phyloP scores from a whole-genome alignment of 1,284 basidiomycete genomes.

The Cutaneotrichosporon sp. region DNA sequence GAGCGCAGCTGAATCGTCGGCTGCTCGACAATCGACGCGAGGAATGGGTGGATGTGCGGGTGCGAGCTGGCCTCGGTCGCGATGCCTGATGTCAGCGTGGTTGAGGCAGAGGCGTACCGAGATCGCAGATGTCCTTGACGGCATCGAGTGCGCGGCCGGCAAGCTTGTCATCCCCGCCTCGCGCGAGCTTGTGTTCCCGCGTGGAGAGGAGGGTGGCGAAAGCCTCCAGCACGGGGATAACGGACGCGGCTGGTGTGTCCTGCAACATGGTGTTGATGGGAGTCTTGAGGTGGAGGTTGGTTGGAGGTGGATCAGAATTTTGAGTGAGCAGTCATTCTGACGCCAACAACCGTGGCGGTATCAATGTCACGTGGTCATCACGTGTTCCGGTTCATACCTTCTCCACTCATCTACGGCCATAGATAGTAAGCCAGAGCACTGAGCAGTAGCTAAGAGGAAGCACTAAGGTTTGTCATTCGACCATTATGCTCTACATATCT shows the following conservation, averaged over 20 bases:
- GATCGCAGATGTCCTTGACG: constrained; percentile 74
- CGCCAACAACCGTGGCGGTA: neutral
- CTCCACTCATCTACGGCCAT: too few relatives aligned
- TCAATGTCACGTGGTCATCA: neutral
- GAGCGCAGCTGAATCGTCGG: constrained; percentile 58
- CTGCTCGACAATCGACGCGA: constrained; percentile 64
- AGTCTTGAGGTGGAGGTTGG: constrained; percentile 15
- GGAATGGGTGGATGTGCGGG: constrained; percentile 65
- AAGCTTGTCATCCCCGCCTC: constrained; percentile 60
- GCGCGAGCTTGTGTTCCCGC: constrained; percentile 39
- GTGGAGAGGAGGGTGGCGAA: constrained; percentile 17
- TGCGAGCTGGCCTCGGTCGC: constrained; percentile 64
- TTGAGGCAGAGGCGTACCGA: constrained; percentile 60
- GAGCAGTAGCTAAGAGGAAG: too few relatives aligned
- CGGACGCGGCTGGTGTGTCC: constrained; percentile 4
- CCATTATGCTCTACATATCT: neutral
- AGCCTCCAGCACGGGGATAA: constrained; percentile 16
- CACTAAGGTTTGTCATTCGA: too few relatives aligned
- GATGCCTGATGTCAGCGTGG: constrained; percentile 39
- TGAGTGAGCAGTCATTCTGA: constrained; percentile 1
- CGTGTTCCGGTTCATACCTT: neutral
- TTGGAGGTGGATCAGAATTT: constrained; percentile 8
- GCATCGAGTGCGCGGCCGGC: constrained; percentile 64
- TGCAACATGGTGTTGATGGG: constrained; percentile 21
- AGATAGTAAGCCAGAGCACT: too few relatives aligned